phyloP scores from a whole-genome alignment of 352 stramenopile genomes.

The Phytophthora podocarpi region DNA sequence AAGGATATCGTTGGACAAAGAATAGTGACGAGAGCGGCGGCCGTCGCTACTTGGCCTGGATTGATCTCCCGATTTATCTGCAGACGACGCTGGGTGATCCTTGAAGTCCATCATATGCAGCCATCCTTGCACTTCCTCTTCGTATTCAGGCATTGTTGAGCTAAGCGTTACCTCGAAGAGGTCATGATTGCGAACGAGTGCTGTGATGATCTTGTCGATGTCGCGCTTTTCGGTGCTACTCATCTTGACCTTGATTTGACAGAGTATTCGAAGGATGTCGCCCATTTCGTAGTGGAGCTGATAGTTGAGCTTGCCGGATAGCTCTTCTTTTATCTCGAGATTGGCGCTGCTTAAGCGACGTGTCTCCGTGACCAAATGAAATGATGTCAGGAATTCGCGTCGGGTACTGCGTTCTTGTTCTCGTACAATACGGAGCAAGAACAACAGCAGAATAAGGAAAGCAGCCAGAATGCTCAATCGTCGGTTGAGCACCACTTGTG shows the following conservation, averaged over 20 bases:
- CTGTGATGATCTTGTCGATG: slow-evolving; percentile 75
- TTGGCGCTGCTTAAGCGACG: slow-evolving; percentile 68
- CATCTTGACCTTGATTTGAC: slow-evolving; percentile 76
- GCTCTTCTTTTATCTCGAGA: slow-evolving; percentile 70
- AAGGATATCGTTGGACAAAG: slow-evolving; percentile 38
- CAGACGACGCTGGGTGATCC: slow-evolving; percentile 17
- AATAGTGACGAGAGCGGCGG: slow-evolving; percentile 29
- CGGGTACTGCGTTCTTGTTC: slow-evolving; percentile 54
- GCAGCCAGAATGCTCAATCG: slow-evolving; percentile 27
- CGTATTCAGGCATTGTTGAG: slow-evolving; percentile 59
- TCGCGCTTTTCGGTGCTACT: slow-evolving; percentile 44
- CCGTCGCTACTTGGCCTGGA: slow-evolving; percentile 9
- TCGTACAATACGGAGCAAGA: slow-evolving; percentile 47
- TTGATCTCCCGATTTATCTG: slow-evolving; percentile 1
- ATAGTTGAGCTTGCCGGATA: slow-evolving; percentile 65
- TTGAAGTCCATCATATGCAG: slow-evolving; percentile 75
- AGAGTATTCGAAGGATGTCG: slow-evolving; percentile 72
- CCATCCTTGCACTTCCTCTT: slow-evolving; percentile 75
- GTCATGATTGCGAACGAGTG: slow-evolving; percentile 68
- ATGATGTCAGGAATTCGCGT: slow-evolving; percentile 57
- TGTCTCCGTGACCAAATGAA: slow-evolving; percentile 59
- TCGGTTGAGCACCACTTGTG: slow-evolving; percentile 23
- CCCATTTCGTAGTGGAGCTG: slow-evolving; percentile 79
- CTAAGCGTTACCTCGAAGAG: slow-evolving; percentile 67
- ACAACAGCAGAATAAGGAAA: slow-evolving; percentile 40